Conservation (phyloP, 2,329 filamentous ascomycete species). For the Talaromyces marneffei region DNA sequence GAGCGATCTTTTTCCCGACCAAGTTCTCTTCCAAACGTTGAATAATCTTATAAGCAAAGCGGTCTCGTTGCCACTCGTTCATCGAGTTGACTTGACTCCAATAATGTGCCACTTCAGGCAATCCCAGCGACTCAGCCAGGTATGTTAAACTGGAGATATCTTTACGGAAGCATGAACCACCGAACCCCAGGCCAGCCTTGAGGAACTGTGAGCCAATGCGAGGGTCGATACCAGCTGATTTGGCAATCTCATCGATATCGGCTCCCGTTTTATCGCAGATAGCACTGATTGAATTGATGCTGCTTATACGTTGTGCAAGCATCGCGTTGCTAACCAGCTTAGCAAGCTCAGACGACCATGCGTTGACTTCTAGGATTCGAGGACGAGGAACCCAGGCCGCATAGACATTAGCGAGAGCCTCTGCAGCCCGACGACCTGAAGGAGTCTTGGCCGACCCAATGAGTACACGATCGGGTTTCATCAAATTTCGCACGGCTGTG, state of each 20-base stretch:
- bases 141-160: slow-evolving; percentile 70
- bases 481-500: slow-evolving; percentile 65
- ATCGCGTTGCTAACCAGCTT: slow-evolving; percentile 77
- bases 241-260: slow-evolving; percentile 66
- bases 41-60: slow-evolving; percentile 63
- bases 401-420: slow-evolving; percentile 61
- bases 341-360: slow-evolving; percentile 71
- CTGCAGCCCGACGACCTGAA: slow-evolving; percentile 57
- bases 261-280: slow-evolving; percentile 72
- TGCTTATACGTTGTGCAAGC: slow-evolving; percentile 73
- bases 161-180: slow-evolving; percentile 77
- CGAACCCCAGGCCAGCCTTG: slow-evolving; percentile 70
- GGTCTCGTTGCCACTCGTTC: slow-evolving; percentile 67
- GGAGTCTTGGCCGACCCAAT: slow-evolving; percentile 63
- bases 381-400: slow-evolving; percentile 62
- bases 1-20: slow-evolving; percentile 62
- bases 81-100: slow-evolving; percentile 69
- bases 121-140: slow-evolving; percentile 62
- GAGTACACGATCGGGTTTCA: slow-evolving; percentile 66
- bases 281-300: slow-evolving; percentile 74
- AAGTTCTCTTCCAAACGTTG: slow-evolving; percentile 63
- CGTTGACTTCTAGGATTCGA: slow-evolving; percentile 65
- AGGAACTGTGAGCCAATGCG: slow-evolving; percentile 69
- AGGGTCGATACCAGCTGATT: slow-evolving; percentile 61
- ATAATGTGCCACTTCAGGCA: slow-evolving; percentile 68